Base-by-base conservation (phyloP, 148 eudicot species). In the Rhododendron ferrugineum region DNA sequence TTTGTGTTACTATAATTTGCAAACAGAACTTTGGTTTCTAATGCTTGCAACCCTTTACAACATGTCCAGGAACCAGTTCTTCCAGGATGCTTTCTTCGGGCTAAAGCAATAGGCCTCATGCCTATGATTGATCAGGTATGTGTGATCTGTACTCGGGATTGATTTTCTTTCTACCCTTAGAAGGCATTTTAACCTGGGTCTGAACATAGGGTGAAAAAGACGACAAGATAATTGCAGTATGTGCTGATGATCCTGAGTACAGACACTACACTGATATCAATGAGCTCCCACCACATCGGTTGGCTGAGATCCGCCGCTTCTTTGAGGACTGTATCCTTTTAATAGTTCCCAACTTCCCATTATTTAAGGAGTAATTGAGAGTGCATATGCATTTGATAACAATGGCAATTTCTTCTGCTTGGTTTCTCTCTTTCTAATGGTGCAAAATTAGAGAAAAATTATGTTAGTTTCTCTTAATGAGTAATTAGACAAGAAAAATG, bases 271-370 rank as follows among this genome's bases (percentile, higher is more conserved):
- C 89, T 80, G 95, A 93, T 83, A 94, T 94, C 88, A 93, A 91
- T 72, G 93, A 94, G 75, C 94, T 94, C 23, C 95, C 98, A n/a
- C 98, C 98, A 68, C 98, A 94, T 90, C 93, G 98, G 82, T 86
- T 93, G 92, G 93, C 96, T 85, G 98, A 94, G 86, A 94, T 94
- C 86, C 95, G 95, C 73, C 93, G 94, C 81, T 94, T 94, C 91
- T 94, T 94, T 89, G 98, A 94, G 90, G 98, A 94, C 84, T 94
- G 98, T 94, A 94, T 91, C 90, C 91, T 90, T 90, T n/a, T 22
- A 5, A 22, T 42, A 11, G 83, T 23, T 37, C 44, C 37, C 42
- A 79, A 80, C 23, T 20, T 79, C 74, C 36, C 6, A 13, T 70
- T 30, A 70, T 70, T 28, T 70, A 70, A 36, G 2, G 15, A 54